Percentiles rank a stretch among this genome's conserved stretches.
These are phyloP conservation scores for Dendryphion nanum DNA, from an alignment of 2,329 filamentous ascomycete genomes.

Conservation along the genomic window DNA sequence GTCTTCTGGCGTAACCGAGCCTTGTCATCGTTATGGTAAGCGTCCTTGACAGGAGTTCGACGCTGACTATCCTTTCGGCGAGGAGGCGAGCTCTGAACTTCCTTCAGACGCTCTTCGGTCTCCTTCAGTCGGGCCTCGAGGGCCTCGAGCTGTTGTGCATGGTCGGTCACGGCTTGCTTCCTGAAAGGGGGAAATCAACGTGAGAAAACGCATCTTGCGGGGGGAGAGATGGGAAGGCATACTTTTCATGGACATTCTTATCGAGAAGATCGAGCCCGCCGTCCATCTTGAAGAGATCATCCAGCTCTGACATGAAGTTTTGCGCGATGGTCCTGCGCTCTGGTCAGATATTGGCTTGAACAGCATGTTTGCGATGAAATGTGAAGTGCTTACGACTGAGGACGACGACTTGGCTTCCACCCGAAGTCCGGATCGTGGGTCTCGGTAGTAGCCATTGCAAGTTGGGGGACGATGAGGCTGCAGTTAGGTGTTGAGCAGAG, in stretches of 20 bases:
- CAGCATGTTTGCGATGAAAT: no score
- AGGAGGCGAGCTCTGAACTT: conserved; percentile 32
- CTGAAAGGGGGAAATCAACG: conserved; percentile 46
- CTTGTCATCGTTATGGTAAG: conserved; percentile 27
- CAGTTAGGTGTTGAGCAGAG: conserved; percentile 1
- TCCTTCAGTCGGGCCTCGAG: conserved; percentile 82
- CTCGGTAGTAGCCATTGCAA: conserved; percentile 17
- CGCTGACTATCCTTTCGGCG: conserved; percentile 30
- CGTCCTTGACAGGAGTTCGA: conserved; percentile 20
- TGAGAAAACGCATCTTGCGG: not conserved
- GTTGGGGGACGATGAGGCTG: conserved; percentile 1
- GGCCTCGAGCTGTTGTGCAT: conserved; percentile 77
- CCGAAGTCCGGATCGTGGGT: conserved; percentile 60
- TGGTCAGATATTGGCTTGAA: no score
- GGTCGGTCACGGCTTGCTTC: conserved; percentile 73
- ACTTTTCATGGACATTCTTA: conserved; percentile 80
- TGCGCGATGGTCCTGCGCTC: conserved; percentile 79
- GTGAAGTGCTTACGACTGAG: conserved; percentile 69
- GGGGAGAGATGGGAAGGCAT: conserved; percentile 32
- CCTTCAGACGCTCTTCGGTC: conserved; percentile 72
- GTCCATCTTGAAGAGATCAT: conserved; percentile 87
- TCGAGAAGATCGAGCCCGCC: conserved; percentile 72
- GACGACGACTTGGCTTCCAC: conserved; percentile 78
- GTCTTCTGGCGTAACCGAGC: conserved; percentile 14
- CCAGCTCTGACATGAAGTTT: conserved; percentile 81